Evolutionary conservation across 768 basidiomycete genomes (phyloP), one percentile per base, ranked within the genome.

Genomic region (Sporobolomyces pararoseus): DNA sequence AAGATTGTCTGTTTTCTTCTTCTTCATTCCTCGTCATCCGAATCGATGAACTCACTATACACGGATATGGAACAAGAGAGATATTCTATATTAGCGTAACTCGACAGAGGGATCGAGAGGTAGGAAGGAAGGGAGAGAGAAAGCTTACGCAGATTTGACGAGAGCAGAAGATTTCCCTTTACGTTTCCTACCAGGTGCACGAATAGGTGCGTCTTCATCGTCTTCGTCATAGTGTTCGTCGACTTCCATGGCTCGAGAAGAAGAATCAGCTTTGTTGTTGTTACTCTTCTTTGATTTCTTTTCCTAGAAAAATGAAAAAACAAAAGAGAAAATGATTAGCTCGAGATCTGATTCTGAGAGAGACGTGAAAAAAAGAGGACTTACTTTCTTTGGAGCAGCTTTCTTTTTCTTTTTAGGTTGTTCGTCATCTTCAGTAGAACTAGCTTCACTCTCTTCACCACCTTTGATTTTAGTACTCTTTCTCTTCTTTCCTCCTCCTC

Each of bases 241-340:
- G 51, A 65, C 59, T 32, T 65, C 69, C 68, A 70, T 70, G 10
- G 35, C 7, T 27, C 58, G 49, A 42, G 62, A n/a, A n/a, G n/a
- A n/a, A n/a, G n/a, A n/a, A n/a, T n/a, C n/a, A n/a, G n/a, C n/a
- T n/a, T n/a, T 39, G 1, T 27, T 54, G 17, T 47, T 32, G 80
- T 59, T 82, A 84, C 5, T 83, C 84, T 59, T 61, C 55, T 82
- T 83, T 75, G 54, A 29, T 44, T 54, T 44, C 59, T 68, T 55
- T 50, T 61, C 29, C 42, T 64, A 35, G 17, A 9, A 35, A 32
- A 27, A 27, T 29, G 27, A 52, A 21, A 52, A n/a, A 29, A 14
- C n/a, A 9, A 35, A 32, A 27, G 51, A 7, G 27, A 52, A 21
- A 52, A n/a, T 9, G 6, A 21, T 47, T 21, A 47, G 46, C 46